phyloP scores from a whole-genome alignment of 768 basidiomycete species.

The Tulasnella sp. region DNA sequence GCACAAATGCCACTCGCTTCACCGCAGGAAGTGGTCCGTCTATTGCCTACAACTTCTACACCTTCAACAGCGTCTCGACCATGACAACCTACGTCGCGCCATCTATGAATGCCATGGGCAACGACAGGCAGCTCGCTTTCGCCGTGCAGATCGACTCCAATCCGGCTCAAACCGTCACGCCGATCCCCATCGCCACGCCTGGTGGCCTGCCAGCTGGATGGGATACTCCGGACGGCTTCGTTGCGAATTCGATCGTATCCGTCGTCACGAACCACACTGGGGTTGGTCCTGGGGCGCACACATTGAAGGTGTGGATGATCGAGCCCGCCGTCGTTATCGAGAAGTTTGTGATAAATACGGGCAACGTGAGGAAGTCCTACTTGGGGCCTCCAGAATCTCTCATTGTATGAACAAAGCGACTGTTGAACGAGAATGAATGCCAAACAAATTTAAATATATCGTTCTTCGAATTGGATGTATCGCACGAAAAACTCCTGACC shows the following conservation, averaged over 20 bases:
- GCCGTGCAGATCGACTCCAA: slow-evolving; percentile 28
- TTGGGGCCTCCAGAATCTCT: slow-evolving; percentile 47
- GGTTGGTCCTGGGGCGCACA: slow-evolving; percentile 44
- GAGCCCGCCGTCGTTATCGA: slow-evolving; percentile 51
- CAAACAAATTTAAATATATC: no score
- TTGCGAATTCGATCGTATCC: slow-evolving; percentile 40
- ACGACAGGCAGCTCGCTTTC: slow-evolving; percentile 40
- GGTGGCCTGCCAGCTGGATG: slow-evolving; percentile 39
- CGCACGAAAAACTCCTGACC: no score
- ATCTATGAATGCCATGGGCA: slow-evolving; percentile 42
- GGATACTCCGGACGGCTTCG: slow-evolving; percentile 42
- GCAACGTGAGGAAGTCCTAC: slow-evolving; percentile 45
- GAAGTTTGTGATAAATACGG: slow-evolving; percentile 52
- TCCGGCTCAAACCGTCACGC: slow-evolving; percentile 24
- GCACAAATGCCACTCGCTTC: slow-evolving; percentile 43
- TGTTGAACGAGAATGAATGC: no score
- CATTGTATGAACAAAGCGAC: not conserved
- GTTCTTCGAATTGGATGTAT: no score
- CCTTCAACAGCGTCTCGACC: slow-evolving; percentile 40
- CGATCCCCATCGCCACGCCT: slow-evolving; percentile 32
- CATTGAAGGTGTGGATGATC: slow-evolving; percentile 49
- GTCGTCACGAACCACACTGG: slow-evolving; percentile 32
- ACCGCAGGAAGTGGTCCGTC: slow-evolving; percentile 49
- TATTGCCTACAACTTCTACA: slow-evolving; percentile 58
- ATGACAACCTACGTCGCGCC: slow-evolving; percentile 42